Evolutionary conservation across 345 rosid genomes (phyloP), one percentile per base, ranked within the genome.

Genomic region (Punica granatum): DNA sequence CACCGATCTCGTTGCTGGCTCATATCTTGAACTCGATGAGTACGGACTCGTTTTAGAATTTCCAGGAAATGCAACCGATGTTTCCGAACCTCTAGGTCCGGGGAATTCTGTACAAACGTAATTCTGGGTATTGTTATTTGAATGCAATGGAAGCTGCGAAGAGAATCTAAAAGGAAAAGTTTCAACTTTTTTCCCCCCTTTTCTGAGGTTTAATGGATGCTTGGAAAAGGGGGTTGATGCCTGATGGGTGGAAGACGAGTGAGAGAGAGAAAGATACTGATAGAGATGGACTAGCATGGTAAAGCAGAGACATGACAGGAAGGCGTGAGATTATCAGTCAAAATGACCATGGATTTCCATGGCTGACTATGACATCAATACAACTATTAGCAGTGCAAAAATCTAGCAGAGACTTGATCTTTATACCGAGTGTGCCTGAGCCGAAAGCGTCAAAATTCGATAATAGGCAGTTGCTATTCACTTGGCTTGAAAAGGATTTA

Each of bases 301-400:
- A 79, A 82, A 85, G 86, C 70, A 51, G 68, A 67, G 75, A 81
- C 86, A 82, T 0, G 49, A 73, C 73, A 72, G 69, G 31, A 32
- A 79, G 73, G 72, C 71, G 62, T 39, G 25, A 43, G 49, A 30
- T 64, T 36, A 72, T 65, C 73, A 72, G 85, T 80, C 80, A 77
- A 76, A n/a, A 13, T 67, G 43, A 81, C 51, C 67, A 76, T 81
- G 70, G 69, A 76, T 65, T 30, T 76, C 75, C 74, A 31, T 63
- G 41, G 74, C 74, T 72, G 85, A 79, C 78, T 69, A 66, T 23
- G 2, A n/a, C 23, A 12, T 1, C 43, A 26, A 26, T 64, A 37
- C 53, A 64, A 62, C 34, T 26, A 56, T 56, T 30, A 51, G 28
- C 58, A 8, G 23, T 23, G 21, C 21, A n/a, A n/a, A n/a, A n/a